Conservation (phyloP, 1,284 basidiomycete species). For the Sanghuangporus weigelae region DNA sequence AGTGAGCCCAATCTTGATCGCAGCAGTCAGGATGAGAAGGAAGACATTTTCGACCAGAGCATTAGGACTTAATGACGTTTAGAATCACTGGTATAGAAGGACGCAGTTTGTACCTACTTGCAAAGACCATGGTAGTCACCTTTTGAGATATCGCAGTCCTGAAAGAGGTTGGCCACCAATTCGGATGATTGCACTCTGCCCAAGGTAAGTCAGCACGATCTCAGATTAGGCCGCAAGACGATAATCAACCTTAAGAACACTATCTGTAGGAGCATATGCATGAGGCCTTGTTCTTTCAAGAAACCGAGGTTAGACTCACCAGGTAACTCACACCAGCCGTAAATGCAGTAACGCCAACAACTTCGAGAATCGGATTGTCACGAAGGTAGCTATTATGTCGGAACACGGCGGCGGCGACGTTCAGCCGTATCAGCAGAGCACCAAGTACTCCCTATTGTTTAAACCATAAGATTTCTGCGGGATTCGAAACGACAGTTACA, state of each 20-base stretch:
- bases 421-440: constrained; percentile 58
- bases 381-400: constrained; percentile 50
- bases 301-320: constrained; percentile 29
- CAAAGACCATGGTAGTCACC: constrained; percentile 68
- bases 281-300: constrained; percentile 42
- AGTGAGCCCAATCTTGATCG: constrained; percentile 56
- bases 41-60: constrained; percentile 65
- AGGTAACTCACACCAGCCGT: constrained; percentile 67
- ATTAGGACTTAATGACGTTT: constrained; percentile 39
- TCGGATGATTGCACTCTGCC: constrained; percentile 62
- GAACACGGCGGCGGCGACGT: constrained; percentile 58
- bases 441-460: constrained; percentile 52
- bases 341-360: constrained; percentile 53
- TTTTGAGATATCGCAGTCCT: constrained; percentile 62
- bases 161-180: constrained; percentile 66
- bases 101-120: constrained; percentile 44
- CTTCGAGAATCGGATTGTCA: constrained; percentile 62
- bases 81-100: background rate
- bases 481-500: constrained; percentile 18
- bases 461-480: background rate
- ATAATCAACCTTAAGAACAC: constrained; percentile 22
- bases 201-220: background rate
- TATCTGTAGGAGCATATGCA: constrained; percentile 30
- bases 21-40: constrained; percentile 54
- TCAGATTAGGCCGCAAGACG: background rate